Evolutionary conservation across 805 yeast species (phyloP).

Genomic region (Lipomyces oligophaga): DNA sequence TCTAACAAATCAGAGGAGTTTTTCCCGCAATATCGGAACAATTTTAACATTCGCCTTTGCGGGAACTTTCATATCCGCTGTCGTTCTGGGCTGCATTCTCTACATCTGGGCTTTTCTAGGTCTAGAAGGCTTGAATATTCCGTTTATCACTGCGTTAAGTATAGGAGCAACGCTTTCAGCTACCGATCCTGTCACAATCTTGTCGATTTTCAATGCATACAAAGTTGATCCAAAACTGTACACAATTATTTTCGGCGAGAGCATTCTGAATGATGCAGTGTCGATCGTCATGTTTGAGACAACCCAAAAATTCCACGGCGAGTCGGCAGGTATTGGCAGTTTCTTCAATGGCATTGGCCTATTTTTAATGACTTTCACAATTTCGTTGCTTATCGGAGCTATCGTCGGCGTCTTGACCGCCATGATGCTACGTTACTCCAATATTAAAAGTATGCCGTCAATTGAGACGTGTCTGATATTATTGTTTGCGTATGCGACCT

Average conservation of each 20-base stretch:
- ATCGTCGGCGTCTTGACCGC: constrained; percentile 87
- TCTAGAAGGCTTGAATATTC: constrained; percentile 77
- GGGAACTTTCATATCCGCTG: constrained; percentile 89
- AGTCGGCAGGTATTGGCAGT: constrained; percentile 67
- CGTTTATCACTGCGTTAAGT: constrained; percentile 92
- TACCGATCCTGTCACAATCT: constrained; percentile 95
- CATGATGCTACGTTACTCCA: constrained; percentile 82
- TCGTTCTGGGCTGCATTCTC: constrained; percentile 79
- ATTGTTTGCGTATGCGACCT: constrained; percentile 89
- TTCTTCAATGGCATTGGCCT: constrained; percentile 90
- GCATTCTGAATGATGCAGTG: constrained; percentile 92
- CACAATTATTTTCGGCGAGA: constrained; percentile 96
- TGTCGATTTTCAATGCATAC: constrained; percentile 94
- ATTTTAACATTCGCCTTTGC: constrained; percentile 93
- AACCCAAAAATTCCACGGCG: constrained; percentile 92
- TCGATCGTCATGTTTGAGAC: constrained; percentile 99
- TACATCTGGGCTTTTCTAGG: constrained; percentile 91
- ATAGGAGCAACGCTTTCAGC: constrained; percentile 98
- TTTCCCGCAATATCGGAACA: constrained; percentile 86
- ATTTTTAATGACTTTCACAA: constrained; percentile 87
- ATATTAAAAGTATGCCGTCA: constrained; percentile 90
- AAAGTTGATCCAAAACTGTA: constrained; percentile 96
- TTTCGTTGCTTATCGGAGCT: constrained; percentile 85
- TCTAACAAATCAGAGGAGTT: constrained; percentile 57
- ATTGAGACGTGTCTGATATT: constrained; percentile 92